phyloP scores from a whole-genome alignment of 305 asterid species.

The Rubia balearica region DNA sequence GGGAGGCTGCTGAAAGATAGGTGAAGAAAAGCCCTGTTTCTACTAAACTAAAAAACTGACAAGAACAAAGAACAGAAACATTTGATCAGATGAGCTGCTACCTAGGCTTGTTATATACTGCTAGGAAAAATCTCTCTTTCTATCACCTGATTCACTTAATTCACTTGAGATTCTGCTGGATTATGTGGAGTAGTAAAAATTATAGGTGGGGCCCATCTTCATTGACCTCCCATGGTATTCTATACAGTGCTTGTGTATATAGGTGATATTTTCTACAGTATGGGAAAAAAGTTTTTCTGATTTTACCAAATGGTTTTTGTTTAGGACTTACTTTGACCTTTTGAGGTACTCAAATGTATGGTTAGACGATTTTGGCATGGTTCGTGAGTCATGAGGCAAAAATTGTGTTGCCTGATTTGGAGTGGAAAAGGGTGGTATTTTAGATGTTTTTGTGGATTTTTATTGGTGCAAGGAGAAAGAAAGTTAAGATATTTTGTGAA shows the following conservation, averaged over 20 bases:
- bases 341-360: neutral
- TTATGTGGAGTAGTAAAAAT: neutral
- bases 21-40: neutral
- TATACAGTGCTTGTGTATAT: too few relatives aligned
- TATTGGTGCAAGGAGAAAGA: neutral
- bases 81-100: slow-evolving; percentile 4
- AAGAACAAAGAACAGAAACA: neutral
- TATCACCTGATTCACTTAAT: neutral
- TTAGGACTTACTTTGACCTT: neutral
- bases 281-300: neutral
- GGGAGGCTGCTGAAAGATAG: neutral
- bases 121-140: neutral
- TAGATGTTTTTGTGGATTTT: neutral
- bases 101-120: neutral
- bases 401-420: neutral
- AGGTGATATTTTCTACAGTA: neutral
- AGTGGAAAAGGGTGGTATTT: neutral
- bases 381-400: neutral
- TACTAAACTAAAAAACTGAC: neutral
- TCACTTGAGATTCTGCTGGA: neutral
- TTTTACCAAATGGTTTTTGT: neutral
- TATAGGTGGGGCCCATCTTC: neutral
- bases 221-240: neutral
- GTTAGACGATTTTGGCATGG: neutral
- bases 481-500: neutral